phyloP scores from a whole-genome alignment of 23 red algal species.

The Gracilaria gracilis region DNA sequence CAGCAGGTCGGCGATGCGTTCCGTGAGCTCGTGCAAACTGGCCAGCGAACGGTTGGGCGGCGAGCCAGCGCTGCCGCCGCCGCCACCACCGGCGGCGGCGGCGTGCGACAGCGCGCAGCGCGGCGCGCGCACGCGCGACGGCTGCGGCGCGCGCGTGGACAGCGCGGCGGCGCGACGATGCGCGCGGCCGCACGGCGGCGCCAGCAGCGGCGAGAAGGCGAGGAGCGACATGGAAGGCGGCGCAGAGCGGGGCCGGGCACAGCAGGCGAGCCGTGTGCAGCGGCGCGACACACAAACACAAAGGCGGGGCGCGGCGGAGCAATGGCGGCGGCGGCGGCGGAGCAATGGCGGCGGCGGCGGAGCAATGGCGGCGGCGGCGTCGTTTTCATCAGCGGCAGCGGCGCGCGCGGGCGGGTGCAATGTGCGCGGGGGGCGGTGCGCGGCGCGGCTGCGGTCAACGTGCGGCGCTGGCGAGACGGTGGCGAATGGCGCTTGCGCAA shows the following conservation, averaged over 20 bases:
- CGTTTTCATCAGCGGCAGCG: no score
- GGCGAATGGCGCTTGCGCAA: constrained; percentile 20
- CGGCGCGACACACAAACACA: no score
- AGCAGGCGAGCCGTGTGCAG: neutral
- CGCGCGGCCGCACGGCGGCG: neutral
- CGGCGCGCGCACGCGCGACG: neutral
- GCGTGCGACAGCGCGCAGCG: constrained; percentile 8
- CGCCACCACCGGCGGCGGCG: no score
- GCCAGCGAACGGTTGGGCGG: constrained; percentile 61
- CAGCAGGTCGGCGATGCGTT: constrained; percentile 71
- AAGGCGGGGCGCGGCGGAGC: neutral
- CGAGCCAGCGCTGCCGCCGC: neutral
- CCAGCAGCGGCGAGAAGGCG: constrained; percentile 6
- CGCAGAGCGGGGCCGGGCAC: neutral
- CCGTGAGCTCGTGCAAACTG: constrained; percentile 71
- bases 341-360: neutral
- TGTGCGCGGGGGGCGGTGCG: neutral
- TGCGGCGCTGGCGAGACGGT: neutral
- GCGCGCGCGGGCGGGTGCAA: no score
- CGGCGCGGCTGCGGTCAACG: constrained; percentile 31
- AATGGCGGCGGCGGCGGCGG: neutral
- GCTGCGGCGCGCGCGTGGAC: neutral
- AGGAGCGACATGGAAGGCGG: neutral
- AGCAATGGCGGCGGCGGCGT: neutral
- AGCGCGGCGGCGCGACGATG: neutral